phyloP scores from a whole-genome alignment of 805 yeast genomes.

The Sugiyamaella marilandica region DNA sequence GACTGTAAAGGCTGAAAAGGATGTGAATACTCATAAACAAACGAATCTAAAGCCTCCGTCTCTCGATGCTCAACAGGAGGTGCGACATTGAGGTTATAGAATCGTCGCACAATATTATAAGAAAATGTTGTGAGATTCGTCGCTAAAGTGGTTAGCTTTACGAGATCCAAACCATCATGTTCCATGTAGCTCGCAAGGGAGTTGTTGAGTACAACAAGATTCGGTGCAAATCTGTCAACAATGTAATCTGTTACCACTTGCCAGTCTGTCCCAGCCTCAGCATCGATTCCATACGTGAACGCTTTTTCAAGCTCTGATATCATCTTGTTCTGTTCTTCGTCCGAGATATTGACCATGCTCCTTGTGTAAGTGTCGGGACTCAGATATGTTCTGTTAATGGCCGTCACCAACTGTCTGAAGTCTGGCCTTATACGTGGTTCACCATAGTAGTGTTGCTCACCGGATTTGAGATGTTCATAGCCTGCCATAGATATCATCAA shows the following conservation, averaged over 20 bases:
- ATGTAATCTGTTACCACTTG: conserved; percentile 45
- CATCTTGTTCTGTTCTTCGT: conserved; percentile 34
- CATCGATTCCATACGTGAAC: conserved; percentile 34
- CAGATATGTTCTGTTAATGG: conserved; percentile 47
- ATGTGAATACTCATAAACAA: conserved; percentile 7
- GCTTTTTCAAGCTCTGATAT: conserved; percentile 33
- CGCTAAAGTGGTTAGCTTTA: neutral
- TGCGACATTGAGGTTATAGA: neutral
- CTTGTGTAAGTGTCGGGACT: conserved; percentile 46
- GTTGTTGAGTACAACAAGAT: conserved; percentile 39
- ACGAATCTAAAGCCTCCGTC: conserved; percentile 4
- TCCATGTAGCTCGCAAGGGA: conserved; percentile 29
- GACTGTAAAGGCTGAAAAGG: neutral
- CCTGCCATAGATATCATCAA: conserved; percentile 32
- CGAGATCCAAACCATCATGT: neutral
- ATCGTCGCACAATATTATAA: conserved; percentile 6
- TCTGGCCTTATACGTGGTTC: conserved; percentile 49
- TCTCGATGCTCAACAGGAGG: neutral
- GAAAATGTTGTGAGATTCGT: conserved; percentile 8
- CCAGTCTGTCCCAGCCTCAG: conserved; percentile 50
- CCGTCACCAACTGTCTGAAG: conserved; percentile 49
- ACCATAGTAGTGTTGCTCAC: conserved; percentile 43
- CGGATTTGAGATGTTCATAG: conserved; percentile 45
- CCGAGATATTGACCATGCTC: conserved; percentile 34
- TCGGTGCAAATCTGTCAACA: conserved; percentile 51